These are phyloP conservation scores for Salix viminalis DNA, from an alignment of 345 rosid genomes.

Conservation along the genomic window DNA sequence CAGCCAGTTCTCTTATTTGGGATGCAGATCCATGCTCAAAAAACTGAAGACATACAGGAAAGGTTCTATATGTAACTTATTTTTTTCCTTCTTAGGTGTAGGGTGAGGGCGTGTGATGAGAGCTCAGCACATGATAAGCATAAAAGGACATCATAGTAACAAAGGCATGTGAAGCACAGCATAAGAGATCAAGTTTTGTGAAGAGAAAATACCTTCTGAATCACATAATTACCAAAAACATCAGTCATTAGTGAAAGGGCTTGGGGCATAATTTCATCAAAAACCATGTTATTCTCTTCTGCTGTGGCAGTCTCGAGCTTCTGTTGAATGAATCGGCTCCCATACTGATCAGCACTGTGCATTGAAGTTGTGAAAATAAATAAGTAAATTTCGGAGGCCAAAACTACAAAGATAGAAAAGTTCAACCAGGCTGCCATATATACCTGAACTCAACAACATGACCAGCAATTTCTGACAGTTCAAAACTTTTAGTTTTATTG, in stretches of 20 bases:
- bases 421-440: not conserved
- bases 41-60: constrained; percentile 46
- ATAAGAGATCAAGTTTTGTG: not conserved
- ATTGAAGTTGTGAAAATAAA: constrained; percentile 5
- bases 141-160: not conserved
- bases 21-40: constrained; percentile 89
- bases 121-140: constrained; percentile 9
- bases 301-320: constrained; percentile 84
- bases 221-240: constrained; percentile 92
- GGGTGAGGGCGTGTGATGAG: not conserved
- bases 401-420: not conserved
- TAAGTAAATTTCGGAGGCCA: not conserved
- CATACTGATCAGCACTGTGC: constrained; percentile 86
- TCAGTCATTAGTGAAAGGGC: constrained; percentile 86
- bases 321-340: constrained; percentile 95
- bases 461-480: constrained; percentile 58
- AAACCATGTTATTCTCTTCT: constrained; percentile 89
- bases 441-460: constrained; percentile 84
- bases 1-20: constrained; percentile 80
- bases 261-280: constrained; percentile 80
- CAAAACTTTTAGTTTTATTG: constrained; percentile 69
- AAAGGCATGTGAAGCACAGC: not conserved
- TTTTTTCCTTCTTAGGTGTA: not conserved
- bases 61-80: not conserved
- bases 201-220: constrained; percentile 66